phyloP scores from a whole-genome alignment of 345 rosid genomes.

The Pseudoturritis turrita region DNA sequence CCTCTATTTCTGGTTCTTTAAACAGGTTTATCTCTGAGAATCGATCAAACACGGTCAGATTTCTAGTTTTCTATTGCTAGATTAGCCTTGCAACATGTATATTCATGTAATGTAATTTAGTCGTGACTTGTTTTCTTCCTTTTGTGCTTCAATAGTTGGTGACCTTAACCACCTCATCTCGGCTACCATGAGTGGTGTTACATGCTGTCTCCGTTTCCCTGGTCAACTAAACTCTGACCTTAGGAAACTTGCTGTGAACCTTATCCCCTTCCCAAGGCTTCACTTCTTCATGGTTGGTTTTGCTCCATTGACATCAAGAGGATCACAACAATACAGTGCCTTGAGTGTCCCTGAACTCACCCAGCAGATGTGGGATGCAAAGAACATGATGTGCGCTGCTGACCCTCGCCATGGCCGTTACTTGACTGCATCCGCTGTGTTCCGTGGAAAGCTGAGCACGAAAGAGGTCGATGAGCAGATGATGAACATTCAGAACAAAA shows the following conservation, averaged over 20 bases:
- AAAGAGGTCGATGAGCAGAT: conserved; percentile 41
- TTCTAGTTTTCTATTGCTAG: no score
- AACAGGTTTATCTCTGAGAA: neutral
- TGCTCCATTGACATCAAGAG: conserved; percentile 39
- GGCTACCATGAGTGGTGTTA: conserved; percentile 42
- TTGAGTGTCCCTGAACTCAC: conserved; percentile 39
- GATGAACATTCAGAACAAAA: conserved; percentile 41
- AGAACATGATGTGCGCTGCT: conserved; percentile 46
- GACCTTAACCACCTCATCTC: conserved; percentile 42
- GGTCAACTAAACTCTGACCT: conserved; percentile 41
- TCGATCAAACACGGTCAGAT: neutral
- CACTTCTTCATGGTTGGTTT: conserved; percentile 44
- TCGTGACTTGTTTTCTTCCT: conserved; percentile 11
- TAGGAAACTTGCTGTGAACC: conserved; percentile 38
- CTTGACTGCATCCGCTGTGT: conserved; percentile 36
- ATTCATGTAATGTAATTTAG: neutral
- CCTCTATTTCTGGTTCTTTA: neutral
- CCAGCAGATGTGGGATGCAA: conserved; percentile 42
- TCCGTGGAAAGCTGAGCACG: conserved; percentile 41
- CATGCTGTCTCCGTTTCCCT: conserved; percentile 42
- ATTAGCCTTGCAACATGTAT: neutral
- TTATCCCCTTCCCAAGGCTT: conserved; percentile 37
- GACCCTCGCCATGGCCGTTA: conserved; percentile 42
- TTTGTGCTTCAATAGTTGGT: conserved; percentile 27
- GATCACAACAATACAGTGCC: conserved; percentile 39